Percentiles rank a stretch among this genome's conserved stretches.
Evolutionary conservation across 2,329 filamentous ascomycete species (phyloP).

Genomic region (Coniella lustricola): DNA sequence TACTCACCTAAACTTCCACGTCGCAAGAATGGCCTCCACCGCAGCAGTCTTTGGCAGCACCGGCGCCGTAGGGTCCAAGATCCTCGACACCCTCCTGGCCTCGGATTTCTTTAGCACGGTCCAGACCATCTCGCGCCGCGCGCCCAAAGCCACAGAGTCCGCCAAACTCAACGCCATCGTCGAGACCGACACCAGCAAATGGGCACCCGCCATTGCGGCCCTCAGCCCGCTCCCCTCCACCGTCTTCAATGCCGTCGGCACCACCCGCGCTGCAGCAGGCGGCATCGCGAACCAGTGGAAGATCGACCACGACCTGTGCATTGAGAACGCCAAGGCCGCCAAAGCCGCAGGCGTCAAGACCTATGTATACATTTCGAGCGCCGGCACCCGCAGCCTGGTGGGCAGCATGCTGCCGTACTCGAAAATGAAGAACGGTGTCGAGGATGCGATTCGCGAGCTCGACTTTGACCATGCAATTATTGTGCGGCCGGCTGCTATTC

Average conservation of each 20-base stretch:
- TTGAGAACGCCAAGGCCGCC: slow-evolving; percentile 69
- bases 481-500: slow-evolving; percentile 64
- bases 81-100: slow-evolving; percentile 59
- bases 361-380: slow-evolving; percentile 69
- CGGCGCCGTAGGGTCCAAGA: slow-evolving; percentile 64
- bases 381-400: slow-evolving; percentile 37
- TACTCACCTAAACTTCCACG: no score
- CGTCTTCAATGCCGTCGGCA: slow-evolving; percentile 74
- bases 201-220: slow-evolving; percentile 53
- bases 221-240: slow-evolving; percentile 50
- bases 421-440: slow-evolving; percentile 81
- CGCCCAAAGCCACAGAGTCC: slow-evolving; percentile 45
- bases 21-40: slow-evolving; percentile 36
- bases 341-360: slow-evolving; percentile 64
- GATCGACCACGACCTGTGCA: slow-evolving; percentile 81
- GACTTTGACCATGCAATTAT: slow-evolving; percentile 76
- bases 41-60: slow-evolving; percentile 57
- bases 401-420: slow-evolving; percentile 41
- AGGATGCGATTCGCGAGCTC: slow-evolving; percentile 65
- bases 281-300: slow-evolving; percentile 73
- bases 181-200: slow-evolving; percentile 61
- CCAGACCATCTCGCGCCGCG: slow-evolving; percentile 60
- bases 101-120: slow-evolving; percentile 42
- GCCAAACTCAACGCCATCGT: slow-evolving; percentile 61
- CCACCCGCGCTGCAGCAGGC: slow-evolving; percentile 69